Conservation (phyloP, 2,329 filamentous ascomycete genomes). For the Fusarium secorum region DNA sequence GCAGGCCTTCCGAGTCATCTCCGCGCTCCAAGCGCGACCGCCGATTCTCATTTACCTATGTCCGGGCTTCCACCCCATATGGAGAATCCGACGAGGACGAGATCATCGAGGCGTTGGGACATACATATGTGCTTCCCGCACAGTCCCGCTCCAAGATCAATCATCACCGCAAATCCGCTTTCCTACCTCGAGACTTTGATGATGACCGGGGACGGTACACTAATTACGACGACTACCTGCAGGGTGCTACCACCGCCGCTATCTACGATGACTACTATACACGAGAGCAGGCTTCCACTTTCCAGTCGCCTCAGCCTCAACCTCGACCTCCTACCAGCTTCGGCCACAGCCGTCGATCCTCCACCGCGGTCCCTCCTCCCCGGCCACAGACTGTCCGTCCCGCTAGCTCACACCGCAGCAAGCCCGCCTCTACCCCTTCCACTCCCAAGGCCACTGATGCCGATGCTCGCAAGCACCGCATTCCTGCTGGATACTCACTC, state of each 20-base stretch:
- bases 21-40: constrained; percentile 58
- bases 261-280: constrained; percentile 50
- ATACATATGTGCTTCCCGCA: constrained; percentile 62
- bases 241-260: constrained; percentile 50
- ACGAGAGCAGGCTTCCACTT: constrained; percentile 45
- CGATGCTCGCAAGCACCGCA: constrained; percentile 71
- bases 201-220: constrained; percentile 63
- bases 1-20: constrained; percentile 49
- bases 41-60: constrained; percentile 65
- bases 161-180: constrained; percentile 46
- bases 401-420: constrained; percentile 38
- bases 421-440: constrained; percentile 44
- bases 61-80: constrained; percentile 65
- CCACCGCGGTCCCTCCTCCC: constrained; percentile 60
- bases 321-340: constrained; percentile 51
- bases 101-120: constrained; percentile 61
- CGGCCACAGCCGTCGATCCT: constrained; percentile 56
- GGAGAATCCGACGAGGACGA: constrained; percentile 73
- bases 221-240: constrained; percentile 66
- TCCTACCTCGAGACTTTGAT: constrained; percentile 52
- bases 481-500: constrained; percentile 88
- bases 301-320: constrained; percentile 56
- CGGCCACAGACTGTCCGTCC: constrained; percentile 63
- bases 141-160: constrained; percentile 53
- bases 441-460: constrained; percentile 62